phyloP scores from a whole-genome alignment of 2,329 filamentous ascomycete species.

The Triangularia verruculosa region DNA sequence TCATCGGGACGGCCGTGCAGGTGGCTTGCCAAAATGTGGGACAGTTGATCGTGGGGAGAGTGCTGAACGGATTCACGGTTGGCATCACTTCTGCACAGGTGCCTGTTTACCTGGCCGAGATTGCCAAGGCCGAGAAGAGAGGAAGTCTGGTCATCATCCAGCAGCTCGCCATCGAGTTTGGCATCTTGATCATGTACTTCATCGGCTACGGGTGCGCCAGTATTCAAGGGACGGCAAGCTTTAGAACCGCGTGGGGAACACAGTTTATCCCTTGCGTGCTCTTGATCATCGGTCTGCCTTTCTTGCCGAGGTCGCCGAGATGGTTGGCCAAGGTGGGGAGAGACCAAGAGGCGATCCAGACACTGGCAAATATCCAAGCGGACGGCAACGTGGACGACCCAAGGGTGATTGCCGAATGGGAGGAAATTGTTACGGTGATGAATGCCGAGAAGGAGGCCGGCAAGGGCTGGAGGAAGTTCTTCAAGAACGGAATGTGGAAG shows the following conservation, averaged over 20 bases:
- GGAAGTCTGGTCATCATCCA: constrained; percentile 68
- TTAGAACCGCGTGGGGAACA: constrained; percentile 62
- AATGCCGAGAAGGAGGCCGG: constrained; percentile 36
- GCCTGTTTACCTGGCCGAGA: constrained; percentile 66
- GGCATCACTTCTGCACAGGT: constrained; percentile 67
- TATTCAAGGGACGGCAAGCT: constrained; percentile 55
- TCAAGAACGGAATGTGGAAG: constrained; percentile 54
- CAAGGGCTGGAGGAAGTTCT: constrained; percentile 38
- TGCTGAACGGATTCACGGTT: constrained; percentile 63
- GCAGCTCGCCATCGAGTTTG: constrained; percentile 73
- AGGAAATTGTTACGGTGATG: constrained; percentile 47
- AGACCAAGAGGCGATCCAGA: constrained; percentile 52
- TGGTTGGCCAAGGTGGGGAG: constrained; percentile 63
- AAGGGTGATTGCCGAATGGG: constrained; percentile 55
- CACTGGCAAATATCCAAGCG: constrained; percentile 56
- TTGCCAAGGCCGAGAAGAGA: constrained; percentile 55
- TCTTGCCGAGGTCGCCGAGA: constrained; percentile 60
- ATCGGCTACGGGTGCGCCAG: constrained; percentile 63
- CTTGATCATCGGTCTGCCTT: constrained; percentile 56
- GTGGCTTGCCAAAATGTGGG: constrained; percentile 56
- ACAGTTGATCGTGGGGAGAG: constrained; percentile 52
- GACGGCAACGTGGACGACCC: constrained; percentile 53
- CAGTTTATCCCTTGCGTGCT: constrained; percentile 60
- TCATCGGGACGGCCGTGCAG: constrained; percentile 58
- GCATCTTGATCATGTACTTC: constrained; percentile 67